Percentiles rank a stretch among this genome's conserved stretches.
Conservation (phyloP, 1,139 yeast genomes). For the Candida sp. region DNA sequence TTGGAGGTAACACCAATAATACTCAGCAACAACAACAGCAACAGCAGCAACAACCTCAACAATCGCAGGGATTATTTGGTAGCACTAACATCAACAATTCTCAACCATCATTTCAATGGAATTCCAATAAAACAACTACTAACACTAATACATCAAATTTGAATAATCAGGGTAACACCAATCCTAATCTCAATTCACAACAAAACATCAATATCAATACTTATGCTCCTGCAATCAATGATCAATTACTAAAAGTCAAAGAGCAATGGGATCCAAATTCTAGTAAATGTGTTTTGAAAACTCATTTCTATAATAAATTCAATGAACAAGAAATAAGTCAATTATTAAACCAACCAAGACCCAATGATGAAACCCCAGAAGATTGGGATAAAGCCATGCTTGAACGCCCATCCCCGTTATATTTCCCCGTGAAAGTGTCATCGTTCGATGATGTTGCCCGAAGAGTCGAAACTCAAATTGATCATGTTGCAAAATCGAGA, state of each 20-base stretch:
- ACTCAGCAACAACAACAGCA: slow-evolving; percentile 7
- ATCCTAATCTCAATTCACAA: slow-evolving; percentile 1
- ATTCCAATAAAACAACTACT: slow-evolving; percentile 9
- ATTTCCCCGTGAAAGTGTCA: slow-evolving; percentile 71
- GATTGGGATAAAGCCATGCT: slow-evolving; percentile 93
- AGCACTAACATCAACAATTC: slow-evolving; percentile 17
- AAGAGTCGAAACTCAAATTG: slow-evolving; percentile 75
- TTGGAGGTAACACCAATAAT: slow-evolving; percentile 10
- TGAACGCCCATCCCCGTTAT: slow-evolving; percentile 59
- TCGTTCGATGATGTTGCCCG: slow-evolving; percentile 85
- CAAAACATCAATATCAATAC: slow-evolving; percentile 8
- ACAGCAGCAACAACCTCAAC: slow-evolving; percentile 9
- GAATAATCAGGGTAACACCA: slow-evolving; percentile 10
- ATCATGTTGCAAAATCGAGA: slow-evolving; percentile 83
- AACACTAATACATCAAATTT: slow-evolving; percentile 4
- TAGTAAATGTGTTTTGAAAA: slow-evolving; percentile 70
- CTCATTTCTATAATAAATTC: slow-evolving; percentile 85
- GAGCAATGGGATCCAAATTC: slow-evolving; percentile 93
- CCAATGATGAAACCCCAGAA: slow-evolving; percentile 73
- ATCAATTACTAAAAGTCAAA: slow-evolving; percentile 75
- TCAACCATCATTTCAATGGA: slow-evolving; percentile 33
- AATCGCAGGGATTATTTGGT: slow-evolving; percentile 13
- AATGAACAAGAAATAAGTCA: slow-evolving; percentile 58
- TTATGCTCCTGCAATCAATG: slow-evolving; percentile 73
- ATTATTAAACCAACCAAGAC: slow-evolving; percentile 65